phyloP scores from a whole-genome alignment of 148 eudicot species.

The Tetragonia tetragonoides region DNA sequence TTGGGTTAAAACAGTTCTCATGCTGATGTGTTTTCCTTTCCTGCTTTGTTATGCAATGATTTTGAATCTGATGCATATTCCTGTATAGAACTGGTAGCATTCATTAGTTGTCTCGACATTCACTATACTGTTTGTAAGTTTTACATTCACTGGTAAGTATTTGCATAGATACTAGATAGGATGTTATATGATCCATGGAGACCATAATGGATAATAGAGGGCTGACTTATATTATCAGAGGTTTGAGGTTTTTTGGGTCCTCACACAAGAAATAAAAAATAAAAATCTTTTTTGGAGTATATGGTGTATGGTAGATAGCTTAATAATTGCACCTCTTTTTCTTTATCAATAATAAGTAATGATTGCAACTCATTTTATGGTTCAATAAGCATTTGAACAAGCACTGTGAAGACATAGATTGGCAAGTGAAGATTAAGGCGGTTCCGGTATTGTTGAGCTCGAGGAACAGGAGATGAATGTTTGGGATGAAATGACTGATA shows the following conservation, averaged over 20 bases:
- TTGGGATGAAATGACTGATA: not conserved
- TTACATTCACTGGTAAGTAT: not conserved
- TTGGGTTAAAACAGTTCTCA: not conserved
- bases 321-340: not conserved
- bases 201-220: not conserved
- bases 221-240: not conserved
- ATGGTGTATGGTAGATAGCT: not conserved
- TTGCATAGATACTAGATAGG: not conserved
- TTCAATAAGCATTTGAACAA: not conserved
- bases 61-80: not conserved
- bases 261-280: not conserved
- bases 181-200: not conserved
- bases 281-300: not conserved
- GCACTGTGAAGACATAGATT: not conserved
- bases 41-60: not conserved
- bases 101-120: not conserved
- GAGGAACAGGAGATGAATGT: not conserved
- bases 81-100: not conserved
- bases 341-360: not conserved
- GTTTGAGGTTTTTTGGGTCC: not conserved
- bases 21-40: not conserved
- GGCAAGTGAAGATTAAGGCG: not conserved
- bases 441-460: not conserved
- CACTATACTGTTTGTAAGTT: not conserved
- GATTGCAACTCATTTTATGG: not conserved